Evolutionary conservation across 345 rosid genomes (phyloP).

Genomic region (Pelargonium nanum): DNA sequence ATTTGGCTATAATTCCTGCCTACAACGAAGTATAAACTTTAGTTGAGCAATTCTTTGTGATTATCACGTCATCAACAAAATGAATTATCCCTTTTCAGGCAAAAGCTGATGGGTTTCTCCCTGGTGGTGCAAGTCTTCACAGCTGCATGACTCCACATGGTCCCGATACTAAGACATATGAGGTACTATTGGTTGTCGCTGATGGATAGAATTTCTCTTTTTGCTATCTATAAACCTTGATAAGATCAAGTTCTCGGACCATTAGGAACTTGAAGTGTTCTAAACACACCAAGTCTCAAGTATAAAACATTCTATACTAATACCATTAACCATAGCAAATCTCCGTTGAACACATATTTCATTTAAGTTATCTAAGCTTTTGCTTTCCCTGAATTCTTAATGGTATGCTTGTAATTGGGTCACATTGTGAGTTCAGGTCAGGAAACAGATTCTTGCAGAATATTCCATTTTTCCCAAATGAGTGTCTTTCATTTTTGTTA

Average conservation of each 20-base stretch:
- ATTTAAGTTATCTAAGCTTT: neutral
- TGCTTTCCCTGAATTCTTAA: neutral
- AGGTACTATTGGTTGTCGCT: conserved; percentile 30
- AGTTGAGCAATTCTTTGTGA: neutral
- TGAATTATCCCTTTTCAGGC: conserved; percentile 39
- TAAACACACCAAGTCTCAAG: neutral
- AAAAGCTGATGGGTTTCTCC: conserved; percentile 90
- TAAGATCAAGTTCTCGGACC: too few species aligned
- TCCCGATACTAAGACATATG: conserved; percentile 85
- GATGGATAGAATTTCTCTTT: neutral
- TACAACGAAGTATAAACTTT: neutral
- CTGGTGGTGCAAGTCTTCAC: conserved; percentile 93
- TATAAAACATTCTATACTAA: too few species aligned
- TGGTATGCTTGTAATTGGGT: too few species aligned
- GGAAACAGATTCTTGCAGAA: too few species aligned
- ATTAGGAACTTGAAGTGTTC: too few species aligned
- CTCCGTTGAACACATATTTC: neutral
- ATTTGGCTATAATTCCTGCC: neutral
- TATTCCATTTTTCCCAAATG: too few species aligned
- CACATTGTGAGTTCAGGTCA: too few species aligned
- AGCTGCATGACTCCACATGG: conserved; percentile 99
- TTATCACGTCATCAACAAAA: neutral
- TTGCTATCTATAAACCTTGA: neutral
- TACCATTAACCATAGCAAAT: neutral
- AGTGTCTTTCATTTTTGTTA: too few species aligned